Evolutionary conservation across 2,329 filamentous ascomycete genomes (phyloP).

Genomic region (Pseudocercospora macadamiae): DNA sequence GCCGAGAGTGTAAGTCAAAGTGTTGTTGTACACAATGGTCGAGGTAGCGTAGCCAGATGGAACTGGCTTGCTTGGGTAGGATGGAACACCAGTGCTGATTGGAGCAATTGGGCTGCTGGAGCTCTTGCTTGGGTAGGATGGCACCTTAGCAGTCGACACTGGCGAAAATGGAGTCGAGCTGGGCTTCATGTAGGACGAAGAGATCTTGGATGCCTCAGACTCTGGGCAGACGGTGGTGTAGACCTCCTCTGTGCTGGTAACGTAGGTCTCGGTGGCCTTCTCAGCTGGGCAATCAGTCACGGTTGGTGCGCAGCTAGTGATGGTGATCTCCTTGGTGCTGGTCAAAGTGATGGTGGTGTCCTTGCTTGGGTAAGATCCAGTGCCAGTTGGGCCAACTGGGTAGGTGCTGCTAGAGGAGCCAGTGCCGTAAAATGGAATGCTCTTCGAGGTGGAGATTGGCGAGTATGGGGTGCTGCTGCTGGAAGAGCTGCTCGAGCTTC

Average conservation of each 20-base stretch:
- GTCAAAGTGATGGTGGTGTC: slow-evolving; percentile 26
- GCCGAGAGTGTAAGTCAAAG: slow-evolving; percentile 41
- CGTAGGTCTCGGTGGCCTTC: slow-evolving; percentile 22
- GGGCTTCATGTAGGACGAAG: slow-evolving; percentile 19
- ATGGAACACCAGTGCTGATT: slow-evolving; percentile 24
- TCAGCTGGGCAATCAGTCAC: slow-evolving; percentile 26
- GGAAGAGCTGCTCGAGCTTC: slow-evolving; percentile 7
- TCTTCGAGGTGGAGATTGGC: background rate
- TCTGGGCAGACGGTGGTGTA: slow-evolving; percentile 33
- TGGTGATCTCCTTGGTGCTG: slow-evolving; percentile 27
- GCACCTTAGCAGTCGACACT: slow-evolving; percentile 8
- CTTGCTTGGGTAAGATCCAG: slow-evolving; percentile 10
- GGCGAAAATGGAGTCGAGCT: slow-evolving; percentile 16
- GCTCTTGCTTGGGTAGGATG: slow-evolving; percentile 19
- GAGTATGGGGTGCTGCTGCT: slow-evolving; percentile 11
- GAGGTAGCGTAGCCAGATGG: slow-evolving; percentile 27
- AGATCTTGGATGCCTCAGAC: slow-evolving; percentile 20
- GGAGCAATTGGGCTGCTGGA: slow-evolving; percentile 19
- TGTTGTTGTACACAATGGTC: slow-evolving; percentile 35
- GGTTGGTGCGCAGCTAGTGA: slow-evolving; percentile 26
- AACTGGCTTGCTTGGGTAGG: slow-evolving; percentile 22
- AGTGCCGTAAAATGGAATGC: slow-evolving; percentile 8
- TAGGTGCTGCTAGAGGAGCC: slow-evolving; percentile 13
- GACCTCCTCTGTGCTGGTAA: slow-evolving; percentile 26
- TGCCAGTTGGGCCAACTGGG: slow-evolving; percentile 15